Percentiles rank a stretch among this genome's conserved stretches.
These are phyloP conservation scores for Staphylotrichum longicolle DNA, from an alignment of 495 filamentous ascomycete genomes.

Conservation along the genomic window DNA sequence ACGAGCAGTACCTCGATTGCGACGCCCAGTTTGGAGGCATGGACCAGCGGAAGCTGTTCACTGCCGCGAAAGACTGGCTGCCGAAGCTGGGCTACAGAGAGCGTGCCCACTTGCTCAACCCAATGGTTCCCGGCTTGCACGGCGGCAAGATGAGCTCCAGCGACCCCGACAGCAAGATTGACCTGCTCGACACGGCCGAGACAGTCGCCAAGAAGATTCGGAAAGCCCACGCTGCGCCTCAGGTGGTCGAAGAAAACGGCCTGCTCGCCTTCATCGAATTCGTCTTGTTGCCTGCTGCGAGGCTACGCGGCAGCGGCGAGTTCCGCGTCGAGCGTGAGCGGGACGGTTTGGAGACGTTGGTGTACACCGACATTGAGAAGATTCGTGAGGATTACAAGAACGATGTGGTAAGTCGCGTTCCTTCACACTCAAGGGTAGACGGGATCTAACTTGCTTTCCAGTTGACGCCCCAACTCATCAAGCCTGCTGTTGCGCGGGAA, in stretches of 20 bases:
- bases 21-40: constrained; percentile 78
- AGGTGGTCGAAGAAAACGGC: constrained; percentile 79
- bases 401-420: constrained; percentile 63
- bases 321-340: constrained; percentile 58
- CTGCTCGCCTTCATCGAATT: constrained; percentile 78
- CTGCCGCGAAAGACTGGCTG: constrained; percentile 71
- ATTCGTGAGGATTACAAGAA: constrained; percentile 75
- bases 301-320: constrained; percentile 52
- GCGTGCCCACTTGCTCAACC: constrained; percentile 84
- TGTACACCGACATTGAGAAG: constrained; percentile 69
- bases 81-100: constrained; percentile 68
- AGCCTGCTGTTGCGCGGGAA: constrained; percentile 67
- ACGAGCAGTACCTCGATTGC: constrained; percentile 85
- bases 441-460: constrained; percentile 36
- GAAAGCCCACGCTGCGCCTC: constrained; percentile 75
- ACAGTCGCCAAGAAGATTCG: constrained; percentile 72
- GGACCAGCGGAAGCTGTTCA: constrained; percentile 91
- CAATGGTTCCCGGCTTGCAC: constrained; percentile 85
- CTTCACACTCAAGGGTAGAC: neutral
- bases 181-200: constrained; percentile 77
- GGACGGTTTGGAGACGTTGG: constrained; percentile 66
- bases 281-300: constrained; percentile 71
- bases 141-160: constrained; percentile 74
- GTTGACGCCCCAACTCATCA: constrained; percentile 82
- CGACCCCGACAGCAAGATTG: constrained; percentile 75